Evolutionary conservation across 257 asterid genomes (phyloP), one percentile per base, ranked within the genome.

Genomic region (Primulina eburnea): DNA sequence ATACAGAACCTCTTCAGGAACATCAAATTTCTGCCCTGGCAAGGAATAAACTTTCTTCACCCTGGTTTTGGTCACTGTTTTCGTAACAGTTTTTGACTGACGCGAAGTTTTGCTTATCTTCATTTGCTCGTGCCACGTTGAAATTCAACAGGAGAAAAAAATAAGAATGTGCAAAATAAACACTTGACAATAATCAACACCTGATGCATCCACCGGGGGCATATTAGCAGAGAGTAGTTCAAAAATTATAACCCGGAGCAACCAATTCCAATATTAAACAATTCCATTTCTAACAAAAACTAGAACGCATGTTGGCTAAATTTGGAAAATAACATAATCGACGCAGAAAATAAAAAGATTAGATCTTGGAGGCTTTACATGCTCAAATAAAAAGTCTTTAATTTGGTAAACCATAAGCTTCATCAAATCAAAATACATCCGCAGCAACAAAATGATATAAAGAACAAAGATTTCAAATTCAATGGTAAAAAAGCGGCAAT

Each of bases 1-100:
- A 73, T 40, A 67, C 65, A 65, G 57, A 65, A 92, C 98, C 98
- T 92, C 96, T 83, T 92, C 98, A 8, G 98, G 98, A 57, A 81
- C 86, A 56, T 90, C 98, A 76, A 20, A 87, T 76, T 92, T 92
- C 90, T 92, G 98, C 37, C 98, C 97, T 0, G 97, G 80, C 84
- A 92, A 84, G 20, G 98, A 82, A 76, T 30, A 92, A 11, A 83
- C 93, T 83, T 92, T 90, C 90, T 85, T 92, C 77, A 73, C 89
- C 77, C 91, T 76, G 43, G 97, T 80, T 79, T 75, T 90, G 5
- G 89, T 79, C 65, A 73, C 88, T 0, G 88, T 81, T 78, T 83
- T 87, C 2, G 71, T 79, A 29, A 61, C 83, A 1, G 71, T 66
- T 79, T 85, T 92, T 2, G 95, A 83, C 57, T 89, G 86, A 71